Percentiles rank a stretch among this genome's conserved stretches.
These are phyloP conservation scores for Nymphaea colorata DNA, from an alignment of 164 flowering plant species.

Conservation along the genomic window DNA sequence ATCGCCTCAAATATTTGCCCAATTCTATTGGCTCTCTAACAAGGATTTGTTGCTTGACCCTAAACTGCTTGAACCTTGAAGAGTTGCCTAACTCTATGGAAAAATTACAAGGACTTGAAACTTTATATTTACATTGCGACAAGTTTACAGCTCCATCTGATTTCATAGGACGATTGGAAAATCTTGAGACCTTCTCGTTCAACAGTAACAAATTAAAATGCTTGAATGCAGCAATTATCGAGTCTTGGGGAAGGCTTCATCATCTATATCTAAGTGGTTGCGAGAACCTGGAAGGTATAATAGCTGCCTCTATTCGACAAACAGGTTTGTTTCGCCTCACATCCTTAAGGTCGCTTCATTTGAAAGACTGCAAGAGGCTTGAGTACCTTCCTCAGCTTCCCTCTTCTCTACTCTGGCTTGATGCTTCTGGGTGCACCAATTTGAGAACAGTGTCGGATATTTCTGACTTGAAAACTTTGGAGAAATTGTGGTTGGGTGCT, in stretches of 20 bases:
- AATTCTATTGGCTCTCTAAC: neutral
- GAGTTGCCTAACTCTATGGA: neutral
- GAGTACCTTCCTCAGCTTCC: neutral
- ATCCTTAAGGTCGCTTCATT: too few relatives aligned
- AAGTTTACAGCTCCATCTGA: neutral
- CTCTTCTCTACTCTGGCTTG: neutral
- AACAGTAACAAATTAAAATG: too few relatives aligned
- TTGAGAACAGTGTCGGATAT: neutral
- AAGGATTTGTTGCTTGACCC: neutral
- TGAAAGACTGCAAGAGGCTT: neutral
- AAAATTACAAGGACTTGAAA: neutral
- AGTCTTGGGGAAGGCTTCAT: too few relatives aligned
- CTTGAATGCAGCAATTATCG: too few relatives aligned
- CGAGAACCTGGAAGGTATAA: too few relatives aligned
- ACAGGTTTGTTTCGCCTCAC: too few relatives aligned
- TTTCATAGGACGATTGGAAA: neutral
- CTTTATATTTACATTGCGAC: neutral
- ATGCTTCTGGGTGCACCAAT: neutral
- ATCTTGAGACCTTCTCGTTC: neutral
- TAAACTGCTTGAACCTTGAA: neutral
- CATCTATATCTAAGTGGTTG: too few relatives aligned
- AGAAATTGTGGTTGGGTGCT: neutral
- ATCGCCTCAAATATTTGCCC: neutral
- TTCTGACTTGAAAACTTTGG: neutral
- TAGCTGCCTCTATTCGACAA: too few relatives aligned